Conservation (phyloP, 768 basidiomycete species). For the Boletellus ananiceps region DNA sequence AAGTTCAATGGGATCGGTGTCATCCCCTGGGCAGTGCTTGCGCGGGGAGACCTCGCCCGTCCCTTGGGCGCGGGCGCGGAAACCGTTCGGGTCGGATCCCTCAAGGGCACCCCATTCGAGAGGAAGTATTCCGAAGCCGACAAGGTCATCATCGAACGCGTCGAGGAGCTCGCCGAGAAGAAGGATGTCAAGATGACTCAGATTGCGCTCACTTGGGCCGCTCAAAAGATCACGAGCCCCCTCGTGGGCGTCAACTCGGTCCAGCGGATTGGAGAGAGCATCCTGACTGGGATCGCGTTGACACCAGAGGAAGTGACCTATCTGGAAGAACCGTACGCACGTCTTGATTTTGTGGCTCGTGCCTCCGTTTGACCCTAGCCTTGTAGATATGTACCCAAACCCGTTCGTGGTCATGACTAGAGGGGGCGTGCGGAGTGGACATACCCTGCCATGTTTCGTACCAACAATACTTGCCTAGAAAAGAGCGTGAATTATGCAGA, state of each 20-base stretch:
- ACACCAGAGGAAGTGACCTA: constrained; percentile 27
- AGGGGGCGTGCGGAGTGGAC: background rate
- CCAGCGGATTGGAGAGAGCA: constrained; percentile 26
- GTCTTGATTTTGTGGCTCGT: background rate
- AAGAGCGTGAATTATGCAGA: constrained; percentile 8
- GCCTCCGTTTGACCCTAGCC: background rate
- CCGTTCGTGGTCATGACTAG: constrained; percentile 16
- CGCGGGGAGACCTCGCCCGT: constrained; percentile 36
- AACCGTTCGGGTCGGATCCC: constrained; percentile 15
- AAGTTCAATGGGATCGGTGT: constrained; percentile 47
- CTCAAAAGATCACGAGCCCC: constrained; percentile 39
- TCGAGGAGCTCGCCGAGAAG: constrained; percentile 36
- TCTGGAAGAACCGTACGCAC: constrained; percentile 29
- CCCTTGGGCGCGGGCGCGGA: constrained; percentile 27
- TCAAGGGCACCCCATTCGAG: constrained; percentile 24
- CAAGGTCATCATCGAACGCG: constrained; percentile 35
- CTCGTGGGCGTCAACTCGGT: constrained; percentile 40
- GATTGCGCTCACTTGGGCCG: constrained; percentile 41
- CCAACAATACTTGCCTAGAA: background rate
- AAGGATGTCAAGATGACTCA: constrained; percentile 35
- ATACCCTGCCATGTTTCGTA: background rate
- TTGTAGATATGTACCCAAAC: constrained; percentile 17
- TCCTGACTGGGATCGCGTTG: constrained; percentile 23
- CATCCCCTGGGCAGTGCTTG: constrained; percentile 49
- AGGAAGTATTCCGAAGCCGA: constrained; percentile 25